Evolutionary conservation across 164 flowering plant species (phyloP).

Genomic region (Echeveria elegans): DNA sequence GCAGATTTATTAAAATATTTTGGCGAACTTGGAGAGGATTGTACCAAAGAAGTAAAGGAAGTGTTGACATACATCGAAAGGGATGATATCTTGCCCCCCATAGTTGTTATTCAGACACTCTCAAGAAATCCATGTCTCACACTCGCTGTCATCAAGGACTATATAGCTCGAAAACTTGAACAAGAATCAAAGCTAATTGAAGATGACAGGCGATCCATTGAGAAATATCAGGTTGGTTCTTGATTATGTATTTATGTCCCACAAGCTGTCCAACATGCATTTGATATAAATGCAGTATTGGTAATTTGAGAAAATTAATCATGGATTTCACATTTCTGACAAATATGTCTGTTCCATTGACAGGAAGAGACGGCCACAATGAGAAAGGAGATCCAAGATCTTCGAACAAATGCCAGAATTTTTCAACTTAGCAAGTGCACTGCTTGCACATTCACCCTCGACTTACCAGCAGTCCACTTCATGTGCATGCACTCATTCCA

Average conservation of each 20-base stretch:
- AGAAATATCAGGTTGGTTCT: constrained; percentile 80
- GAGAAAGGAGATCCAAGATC: constrained; percentile 95
- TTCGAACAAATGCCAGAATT: constrained; percentile 90
- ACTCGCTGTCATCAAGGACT: constrained; percentile 93
- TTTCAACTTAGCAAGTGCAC: constrained; percentile 99
- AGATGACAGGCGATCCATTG: constrained; percentile 74
- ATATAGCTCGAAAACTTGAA: constrained; percentile 91
- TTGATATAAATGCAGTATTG: background rate
- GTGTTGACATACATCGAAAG: constrained; percentile 83
- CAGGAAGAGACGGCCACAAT: constrained; percentile 77
- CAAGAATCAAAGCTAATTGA: constrained; percentile 91
- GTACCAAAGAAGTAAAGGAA: constrained; percentile 94
- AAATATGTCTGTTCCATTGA: constrained; percentile 12
- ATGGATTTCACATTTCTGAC: background rate
- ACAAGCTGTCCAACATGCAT: background rate
- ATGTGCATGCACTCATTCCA: constrained; percentile 99
- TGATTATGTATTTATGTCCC: background rate
- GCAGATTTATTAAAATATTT: constrained; percentile 85
- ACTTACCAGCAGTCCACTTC: constrained; percentile 97
- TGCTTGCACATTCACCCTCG: constrained; percentile 95
- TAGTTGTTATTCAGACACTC: constrained; percentile 78
- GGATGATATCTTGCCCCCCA: constrained; percentile 95
- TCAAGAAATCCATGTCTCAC: constrained; percentile 90
- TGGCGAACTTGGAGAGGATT: constrained; percentile 99
- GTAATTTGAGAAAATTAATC: too few species aligned